A percentile compares a stretch with the other conserved stretches of the same genome.
These are phyloP conservation scores for Fagopyrum esculentum DNA, from an alignment of 148 eudicot genomes.

Conservation along the genomic window DNA sequence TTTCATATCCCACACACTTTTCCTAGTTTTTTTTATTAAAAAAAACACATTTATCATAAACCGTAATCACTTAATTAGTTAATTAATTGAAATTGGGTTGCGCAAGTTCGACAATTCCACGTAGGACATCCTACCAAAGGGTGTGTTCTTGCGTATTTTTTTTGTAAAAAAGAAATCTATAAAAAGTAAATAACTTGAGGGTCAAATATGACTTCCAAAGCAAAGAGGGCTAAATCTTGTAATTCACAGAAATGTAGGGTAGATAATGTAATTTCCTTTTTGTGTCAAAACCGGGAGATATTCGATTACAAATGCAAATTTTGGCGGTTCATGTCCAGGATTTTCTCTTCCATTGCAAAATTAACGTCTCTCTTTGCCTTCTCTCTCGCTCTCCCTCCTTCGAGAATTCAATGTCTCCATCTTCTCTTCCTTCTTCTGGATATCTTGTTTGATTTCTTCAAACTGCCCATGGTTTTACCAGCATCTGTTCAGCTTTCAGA, in stretches of 20 bases:
- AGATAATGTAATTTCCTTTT: not conserved
- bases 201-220: not conserved
- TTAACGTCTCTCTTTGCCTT: not conserved
- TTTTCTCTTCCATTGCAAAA: constrained; percentile 2
- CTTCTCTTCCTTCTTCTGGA: not conserved
- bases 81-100: too few relatives aligned
- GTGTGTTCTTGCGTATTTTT: too few relatives aligned
- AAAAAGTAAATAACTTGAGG: too few relatives aligned
- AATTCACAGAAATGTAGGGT: not conserved
- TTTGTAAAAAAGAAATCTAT: too few relatives aligned
- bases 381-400: not conserved
- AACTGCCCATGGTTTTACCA: not conserved
- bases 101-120: too few relatives aligned
- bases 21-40: too few relatives aligned
- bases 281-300: not conserved
- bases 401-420: constrained; percentile 1
- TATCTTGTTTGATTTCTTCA: not conserved
- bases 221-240: not conserved
- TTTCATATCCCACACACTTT: too few relatives aligned
- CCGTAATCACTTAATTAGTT: too few relatives aligned
- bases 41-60: too few relatives aligned
- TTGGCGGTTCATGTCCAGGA: not conserved
- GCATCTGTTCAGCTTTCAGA: not conserved
- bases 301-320: not conserved
- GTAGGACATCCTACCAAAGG: too few relatives aligned